Conservation (phyloP, 768 basidiomycete species). For the Leccinum boreale region DNA sequence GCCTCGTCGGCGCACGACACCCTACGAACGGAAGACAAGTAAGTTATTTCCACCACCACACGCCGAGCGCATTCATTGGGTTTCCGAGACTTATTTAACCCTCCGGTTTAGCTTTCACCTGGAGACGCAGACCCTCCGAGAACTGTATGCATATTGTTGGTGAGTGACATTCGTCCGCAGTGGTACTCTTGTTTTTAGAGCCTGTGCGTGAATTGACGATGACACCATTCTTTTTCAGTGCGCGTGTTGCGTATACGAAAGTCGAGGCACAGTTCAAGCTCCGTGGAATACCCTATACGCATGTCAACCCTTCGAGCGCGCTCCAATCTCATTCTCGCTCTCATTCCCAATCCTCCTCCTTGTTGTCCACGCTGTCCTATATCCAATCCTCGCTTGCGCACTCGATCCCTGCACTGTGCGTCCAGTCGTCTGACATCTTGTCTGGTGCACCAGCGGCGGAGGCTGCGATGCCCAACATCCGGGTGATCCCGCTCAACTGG, state of each 20-base stretch:
- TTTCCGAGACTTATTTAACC: neutral
- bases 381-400: slow-evolving; percentile 72
- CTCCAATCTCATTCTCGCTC: slow-evolving; percentile 10
- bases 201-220: neutral
- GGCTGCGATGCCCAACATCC: slow-evolving; percentile 90
- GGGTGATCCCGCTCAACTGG: slow-evolving; percentile 87
- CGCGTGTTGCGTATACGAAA: slow-evolving; percentile 85
- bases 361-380: slow-evolving; percentile 47
- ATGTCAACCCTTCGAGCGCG: slow-evolving; percentile 59
- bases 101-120: slow-evolving; percentile 51
- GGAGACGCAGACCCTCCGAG: slow-evolving; percentile 68
- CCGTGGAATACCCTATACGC: slow-evolving; percentile 72
- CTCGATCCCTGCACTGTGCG: slow-evolving; percentile 80
- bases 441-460: slow-evolving; percentile 84
- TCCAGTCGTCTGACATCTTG: slow-evolving; percentile 77
- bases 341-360: slow-evolving; percentile 12
- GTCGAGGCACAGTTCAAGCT: slow-evolving; percentile 86
- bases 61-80: neutral
- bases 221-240: slow-evolving; percentile 43
- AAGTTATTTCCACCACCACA: slow-evolving; percentile 5
- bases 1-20: neutral
- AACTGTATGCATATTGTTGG: slow-evolving; percentile 89
- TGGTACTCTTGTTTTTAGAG: neutral
- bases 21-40: slow-evolving; percentile 28
- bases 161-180: slow-evolving; percentile 30